These are phyloP conservation scores for Xylaria sp. DNA, from an alignment of 2,329 filamentous ascomycete genomes.

Conservation along the genomic window DNA sequence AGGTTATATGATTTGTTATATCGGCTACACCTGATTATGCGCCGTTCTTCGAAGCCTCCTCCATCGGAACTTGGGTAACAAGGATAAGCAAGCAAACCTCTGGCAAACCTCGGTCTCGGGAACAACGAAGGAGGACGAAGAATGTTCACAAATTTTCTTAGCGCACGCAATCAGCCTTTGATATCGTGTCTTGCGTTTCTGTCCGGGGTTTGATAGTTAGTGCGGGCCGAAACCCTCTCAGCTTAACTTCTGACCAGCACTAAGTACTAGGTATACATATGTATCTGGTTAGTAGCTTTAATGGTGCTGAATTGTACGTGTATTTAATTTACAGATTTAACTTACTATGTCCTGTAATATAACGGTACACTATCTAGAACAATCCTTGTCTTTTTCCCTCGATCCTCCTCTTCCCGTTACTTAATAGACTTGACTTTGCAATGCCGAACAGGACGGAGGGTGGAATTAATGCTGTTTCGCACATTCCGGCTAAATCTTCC, in stretches of 20 bases:
- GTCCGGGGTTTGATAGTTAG: conserved; percentile 21
- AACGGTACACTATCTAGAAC: background rate
- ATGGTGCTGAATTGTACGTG: background rate
- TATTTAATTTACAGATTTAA: background rate
- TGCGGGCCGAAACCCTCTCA: conserved; percentile 20
- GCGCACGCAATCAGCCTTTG: conserved; percentile 32
- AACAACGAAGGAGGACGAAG: background rate
- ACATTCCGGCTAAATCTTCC: conserved; percentile 34
- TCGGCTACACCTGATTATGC: conserved; percentile 28
- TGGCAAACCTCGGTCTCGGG: conserved; percentile 22
- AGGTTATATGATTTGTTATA: conserved; percentile 30
- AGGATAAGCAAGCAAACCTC: conserved; percentile 27
- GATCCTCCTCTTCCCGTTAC: conserved; percentile 4
- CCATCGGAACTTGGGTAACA: conserved; percentile 27
- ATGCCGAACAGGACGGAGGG: conserved; percentile 28
- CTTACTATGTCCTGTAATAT: background rate
- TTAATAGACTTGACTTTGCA: conserved; percentile 12
- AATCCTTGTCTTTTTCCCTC: conserved; percentile 5
- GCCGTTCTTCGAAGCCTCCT: conserved; percentile 22
- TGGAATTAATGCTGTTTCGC: conserved; percentile 19
- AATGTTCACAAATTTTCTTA: conserved; percentile 13
- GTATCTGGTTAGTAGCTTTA: conserved; percentile 2
- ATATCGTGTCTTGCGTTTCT: conserved; percentile 28
- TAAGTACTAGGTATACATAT: background rate
- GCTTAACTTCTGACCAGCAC: conserved; percentile 25